Conservation (phyloP, 2,329 filamentous ascomycete species). For the Metarhizium humberi region DNA sequence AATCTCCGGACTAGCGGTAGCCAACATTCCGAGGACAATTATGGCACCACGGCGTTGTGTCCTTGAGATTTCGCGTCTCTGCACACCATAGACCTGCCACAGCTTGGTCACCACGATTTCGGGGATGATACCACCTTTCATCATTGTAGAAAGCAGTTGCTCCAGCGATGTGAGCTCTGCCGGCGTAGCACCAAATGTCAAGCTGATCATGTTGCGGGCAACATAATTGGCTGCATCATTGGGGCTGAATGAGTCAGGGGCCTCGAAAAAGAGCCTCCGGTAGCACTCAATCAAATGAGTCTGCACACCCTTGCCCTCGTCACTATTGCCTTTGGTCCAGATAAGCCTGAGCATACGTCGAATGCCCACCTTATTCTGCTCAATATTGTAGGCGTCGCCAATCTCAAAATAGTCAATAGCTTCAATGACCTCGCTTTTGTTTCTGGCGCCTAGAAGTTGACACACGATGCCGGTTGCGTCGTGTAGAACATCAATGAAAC, state of each 20-base stretch:
- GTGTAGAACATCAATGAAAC: slow-evolving; percentile 87
- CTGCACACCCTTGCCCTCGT: slow-evolving; percentile 97
- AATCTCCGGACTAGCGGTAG: slow-evolving; percentile 84
- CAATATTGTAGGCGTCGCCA: slow-evolving; percentile 90
- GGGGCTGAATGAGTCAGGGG: slow-evolving; percentile 74
- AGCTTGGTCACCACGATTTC: slow-evolving; percentile 83
- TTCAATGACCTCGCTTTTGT: slow-evolving; percentile 98
- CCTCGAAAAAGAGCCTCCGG: slow-evolving; percentile 90
- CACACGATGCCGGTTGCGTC: slow-evolving; percentile 71
- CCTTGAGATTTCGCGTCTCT: slow-evolving; percentile 85
- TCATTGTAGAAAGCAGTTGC: slow-evolving; percentile 93
- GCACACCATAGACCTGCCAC: slow-evolving; percentile 95
- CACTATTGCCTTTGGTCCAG: slow-evolving; percentile 98
- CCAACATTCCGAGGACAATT: slow-evolving; percentile 94
- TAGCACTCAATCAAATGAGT: slow-evolving; percentile 96
- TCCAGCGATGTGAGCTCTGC: slow-evolving; percentile 93
- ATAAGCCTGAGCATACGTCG: slow-evolving; percentile 92
- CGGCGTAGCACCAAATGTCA: slow-evolving; percentile 91
- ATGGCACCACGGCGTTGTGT: slow-evolving; percentile 88
- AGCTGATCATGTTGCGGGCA: slow-evolving; percentile 95
- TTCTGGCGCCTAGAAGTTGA: slow-evolving; percentile 84
- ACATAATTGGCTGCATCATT: slow-evolving; percentile 95
- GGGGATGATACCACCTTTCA: slow-evolving; percentile 81
- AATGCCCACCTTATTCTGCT: slow-evolving; percentile 87
- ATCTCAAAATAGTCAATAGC: slow-evolving; percentile 98